These are phyloP conservation scores for Hippophae gyantsensis DNA, from an alignment of 306 rosid species.

Conservation along the genomic window DNA sequence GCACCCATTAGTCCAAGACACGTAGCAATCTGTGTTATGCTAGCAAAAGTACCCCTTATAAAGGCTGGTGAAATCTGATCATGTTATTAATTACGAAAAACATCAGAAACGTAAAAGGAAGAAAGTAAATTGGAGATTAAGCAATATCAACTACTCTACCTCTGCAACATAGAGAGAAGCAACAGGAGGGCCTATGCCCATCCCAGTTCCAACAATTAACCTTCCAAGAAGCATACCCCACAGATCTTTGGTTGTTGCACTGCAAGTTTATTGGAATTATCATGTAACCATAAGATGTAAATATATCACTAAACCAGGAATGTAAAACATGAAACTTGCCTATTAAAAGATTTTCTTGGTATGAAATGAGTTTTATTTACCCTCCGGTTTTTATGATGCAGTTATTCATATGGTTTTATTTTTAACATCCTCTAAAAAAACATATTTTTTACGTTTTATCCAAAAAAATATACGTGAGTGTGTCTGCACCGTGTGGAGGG, in stretches of 20 bases:
- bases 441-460: too few relatives aligned
- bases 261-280: conserved; percentile 18
- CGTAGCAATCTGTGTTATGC: conserved; percentile 77
- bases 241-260: conserved; percentile 59
- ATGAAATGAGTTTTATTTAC: too few relatives aligned
- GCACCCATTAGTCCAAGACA: conserved; percentile 74
- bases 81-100: conserved; percentile 1
- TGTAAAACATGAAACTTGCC: too few relatives aligned
- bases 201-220: conserved; percentile 73
- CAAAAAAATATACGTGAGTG: too few relatives aligned
- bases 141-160: conserved; percentile 25
- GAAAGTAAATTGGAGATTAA: conserved; percentile 1
- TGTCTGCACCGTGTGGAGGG: too few relatives aligned
- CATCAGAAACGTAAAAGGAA: conserved; percentile 1
- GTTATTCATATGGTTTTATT: too few relatives aligned
- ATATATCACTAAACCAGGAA: background rate
- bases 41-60: conserved; percentile 67
- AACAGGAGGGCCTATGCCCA: conserved; percentile 84
- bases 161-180: conserved; percentile 83
- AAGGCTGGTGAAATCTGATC: conserved; percentile 69
- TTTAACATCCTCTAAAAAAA: too few relatives aligned
- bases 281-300: background rate
- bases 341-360: too few relatives aligned
- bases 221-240: conserved; percentile 88
- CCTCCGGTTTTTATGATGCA: too few relatives aligned